Percentiles rank a stretch among this genome's conserved stretches.
Evolutionary conservation across 345 rosid genomes (phyloP).

Genomic region (Lepidium aucheri): DNA sequence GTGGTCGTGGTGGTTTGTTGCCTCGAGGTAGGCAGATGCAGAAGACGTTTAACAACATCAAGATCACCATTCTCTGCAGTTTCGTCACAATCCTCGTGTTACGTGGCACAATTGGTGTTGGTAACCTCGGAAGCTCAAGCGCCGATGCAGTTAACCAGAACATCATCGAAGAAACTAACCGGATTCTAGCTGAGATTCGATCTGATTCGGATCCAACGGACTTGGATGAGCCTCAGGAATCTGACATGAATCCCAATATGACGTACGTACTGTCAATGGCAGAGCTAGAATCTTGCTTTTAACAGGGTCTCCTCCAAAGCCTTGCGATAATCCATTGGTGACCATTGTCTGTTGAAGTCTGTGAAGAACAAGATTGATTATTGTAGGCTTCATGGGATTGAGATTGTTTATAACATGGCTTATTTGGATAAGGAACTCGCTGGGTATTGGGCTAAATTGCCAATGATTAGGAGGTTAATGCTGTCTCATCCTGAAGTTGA

Average conservation of each 20-base stretch:
- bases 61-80: constrained; percentile 94
- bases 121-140: constrained; percentile 68
- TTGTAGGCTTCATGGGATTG: constrained; percentile 93
- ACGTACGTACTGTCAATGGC: constrained; percentile 59
- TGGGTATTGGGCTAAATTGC: constrained; percentile 95
- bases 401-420: constrained; percentile 97
- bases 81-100: constrained; percentile 93
- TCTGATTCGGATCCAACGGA: constrained; percentile 76
- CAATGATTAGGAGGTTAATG: constrained; percentile 88
- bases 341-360: constrained; percentile 76
- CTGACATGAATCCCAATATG: constrained; percentile 43
- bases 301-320: constrained; percentile 81
- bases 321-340: constrained; percentile 95
- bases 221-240: constrained; percentile 41
- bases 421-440: constrained; percentile 87
- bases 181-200: constrained; percentile 88
- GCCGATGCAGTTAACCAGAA: constrained; percentile 84
- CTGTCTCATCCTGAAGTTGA: constrained; percentile 90
- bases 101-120: constrained; percentile 92
- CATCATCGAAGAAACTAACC: constrained; percentile 74
- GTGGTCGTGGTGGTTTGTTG: constrained; percentile 25
- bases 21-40: constrained; percentile 90
- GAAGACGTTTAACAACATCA: constrained; percentile 93
- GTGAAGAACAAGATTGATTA: constrained; percentile 93
- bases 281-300: constrained; percentile 67